Base-by-base conservation (phyloP, 1,139 yeast species). In the Debaryomyces singareniensis region DNA sequence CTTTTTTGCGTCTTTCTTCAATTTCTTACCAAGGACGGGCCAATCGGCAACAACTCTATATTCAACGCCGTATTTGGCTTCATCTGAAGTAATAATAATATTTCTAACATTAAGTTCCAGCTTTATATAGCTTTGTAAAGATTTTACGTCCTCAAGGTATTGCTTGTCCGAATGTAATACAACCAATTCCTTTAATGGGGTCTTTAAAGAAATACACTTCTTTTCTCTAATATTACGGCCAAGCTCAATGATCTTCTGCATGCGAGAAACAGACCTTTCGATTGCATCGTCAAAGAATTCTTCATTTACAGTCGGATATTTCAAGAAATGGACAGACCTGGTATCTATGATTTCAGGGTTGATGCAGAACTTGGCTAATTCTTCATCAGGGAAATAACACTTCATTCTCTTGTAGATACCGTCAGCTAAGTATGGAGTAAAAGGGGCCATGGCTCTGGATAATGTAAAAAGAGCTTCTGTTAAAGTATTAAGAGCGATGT, bases 161-260 rank as follows among this genome's bases (percentile, higher is more conserved):
- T 58, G 69, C 34, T 70, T 58, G 49, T 89, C 93, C 32, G 84
- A 75, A 55, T 89, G 95, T 44, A 93, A 67, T 37, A 93, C 85
- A 39, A 91, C 83, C 53, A 93, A 69, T 47, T 82, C 76, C 66
- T 83, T 84, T 55, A 93, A 77, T 39, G 99, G 99, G 18, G 95
- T 86, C 75, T 93, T 93, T 57, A 93, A 73, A 6, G 96, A 85
- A 43, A 93, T 86, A 41, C 77, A 75, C 63, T 86, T 83, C 82
- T 87, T 89, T 60, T 93, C 98, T 68, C 99, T 86, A 51, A 91
- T 83, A 58, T 78, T 83, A 68, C 99, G 85, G 40, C 96, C 98
- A 47, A 91, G 70, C 35, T 91, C 98, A 53, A 93, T 89, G 47
- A 93, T 96, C 54, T 81, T 78, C 66, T 93, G 98, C 97, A 93